phyloP scores from a whole-genome alignment of 768 basidiomycete genomes.

The Leccinum fibrillosum region DNA sequence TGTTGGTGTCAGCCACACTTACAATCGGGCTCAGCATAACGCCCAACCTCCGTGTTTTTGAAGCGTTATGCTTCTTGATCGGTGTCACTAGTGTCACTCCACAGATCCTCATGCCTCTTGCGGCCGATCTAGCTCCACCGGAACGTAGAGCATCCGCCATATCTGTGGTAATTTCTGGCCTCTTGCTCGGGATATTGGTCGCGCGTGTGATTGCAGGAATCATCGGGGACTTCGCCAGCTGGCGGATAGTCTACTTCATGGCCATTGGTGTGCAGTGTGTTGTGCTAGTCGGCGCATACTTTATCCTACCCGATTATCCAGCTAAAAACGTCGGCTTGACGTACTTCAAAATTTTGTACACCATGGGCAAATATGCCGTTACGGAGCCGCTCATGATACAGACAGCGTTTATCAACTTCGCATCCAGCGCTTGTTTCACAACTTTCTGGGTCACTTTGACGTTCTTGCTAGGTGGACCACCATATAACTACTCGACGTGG shows the following conservation, averaged over 20 bases:
- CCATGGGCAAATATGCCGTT: slow-evolving; percentile 72
- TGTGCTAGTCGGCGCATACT: slow-evolving; percentile 57
- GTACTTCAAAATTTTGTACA: slow-evolving; percentile 66
- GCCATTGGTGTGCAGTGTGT: slow-evolving; percentile 66
- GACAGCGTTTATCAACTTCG: slow-evolving; percentile 56
- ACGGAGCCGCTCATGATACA: slow-evolving; percentile 82
- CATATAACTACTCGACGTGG: slow-evolving; percentile 74
- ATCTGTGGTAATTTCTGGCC: slow-evolving; percentile 65
- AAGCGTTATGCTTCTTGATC: slow-evolving; percentile 66
- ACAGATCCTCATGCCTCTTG: slow-evolving; percentile 70
- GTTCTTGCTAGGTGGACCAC: slow-evolving; percentile 73
- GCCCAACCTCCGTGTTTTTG: slow-evolving; percentile 53
- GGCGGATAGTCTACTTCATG: slow-evolving; percentile 77
- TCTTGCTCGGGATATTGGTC: slow-evolving; percentile 69
- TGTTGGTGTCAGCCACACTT: slow-evolving; percentile 51
- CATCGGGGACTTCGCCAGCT: slow-evolving; percentile 67
- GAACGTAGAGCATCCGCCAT: slow-evolving; percentile 71
- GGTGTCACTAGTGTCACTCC: slow-evolving; percentile 71
- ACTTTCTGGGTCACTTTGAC: slow-evolving; percentile 76
- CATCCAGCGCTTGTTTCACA: slow-evolving; percentile 55
- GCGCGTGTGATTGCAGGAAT: slow-evolving; percentile 75
- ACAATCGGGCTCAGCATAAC: slow-evolving; percentile 74
- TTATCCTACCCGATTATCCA: slow-evolving; percentile 80
- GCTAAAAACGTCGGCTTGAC: slow-evolving; percentile 63
- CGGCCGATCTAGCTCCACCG: slow-evolving; percentile 79